Base-by-base conservation (phyloP, 768 basidiomycete genomes). In the Fistulinella prunicolor region DNA sequence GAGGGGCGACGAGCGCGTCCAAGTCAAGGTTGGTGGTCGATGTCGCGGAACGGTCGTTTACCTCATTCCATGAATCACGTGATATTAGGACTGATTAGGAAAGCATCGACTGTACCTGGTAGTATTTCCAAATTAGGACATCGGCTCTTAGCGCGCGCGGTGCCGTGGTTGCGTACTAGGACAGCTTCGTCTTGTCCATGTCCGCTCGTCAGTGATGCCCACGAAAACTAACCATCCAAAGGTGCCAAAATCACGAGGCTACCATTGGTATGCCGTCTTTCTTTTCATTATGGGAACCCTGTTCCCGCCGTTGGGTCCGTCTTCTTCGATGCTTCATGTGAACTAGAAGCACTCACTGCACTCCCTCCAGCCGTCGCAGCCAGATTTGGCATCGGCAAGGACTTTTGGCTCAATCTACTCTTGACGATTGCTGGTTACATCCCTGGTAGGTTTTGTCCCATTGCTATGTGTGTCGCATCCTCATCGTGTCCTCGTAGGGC, bases 391-490 rank as follows among this genome's bases (percentile, higher is more conserved):
- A 81, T 95, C 58, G 93, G 91, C 13, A 72, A 72, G 46, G 94
- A 97, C 65, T 94, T 96, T 71, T 94, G 85, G 81, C 70, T 96
- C 59, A 96, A 96, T 69, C 66, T 91, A 4, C 63, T 95, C 56
- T 70, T 94, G 29, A 94, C 90, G n/a, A 78, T 97, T 45, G 85
- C 83, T 63, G 94, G 94, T 10, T 96, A 95, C 65, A 87, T 93
- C 57, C 90, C 89, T 44, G 89, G 89, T 87, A 39, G 9, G 73
- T 54, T 35, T 17, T 44, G 2, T 17, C 21, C 30, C 20, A 14
- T 42, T 13, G 6, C n/a, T 46, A 28, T 49, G 16, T 4, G 26
- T 24, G 4, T 32, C 24, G 13, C 16, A 19, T 17, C 44, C 43
- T 56, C 24, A 63, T 44, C 44, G 10, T 44, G 43, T 37, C 32